Evolutionary conservation across 306 rosid species (phyloP), one percentile per base, ranked within the genome.

Genomic region (Comarum palustre): DNA sequence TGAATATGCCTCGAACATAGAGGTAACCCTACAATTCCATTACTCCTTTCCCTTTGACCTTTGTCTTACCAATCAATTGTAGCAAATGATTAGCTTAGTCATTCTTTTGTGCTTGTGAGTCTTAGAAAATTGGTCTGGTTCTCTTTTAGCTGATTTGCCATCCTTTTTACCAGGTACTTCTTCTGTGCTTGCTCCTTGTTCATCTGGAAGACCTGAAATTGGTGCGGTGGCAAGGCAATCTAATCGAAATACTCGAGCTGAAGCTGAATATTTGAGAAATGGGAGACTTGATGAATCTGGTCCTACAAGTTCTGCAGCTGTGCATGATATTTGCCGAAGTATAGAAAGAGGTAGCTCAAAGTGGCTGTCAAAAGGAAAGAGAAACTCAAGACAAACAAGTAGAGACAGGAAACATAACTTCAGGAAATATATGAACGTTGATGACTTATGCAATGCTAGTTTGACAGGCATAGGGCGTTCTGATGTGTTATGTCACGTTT

Each of bases 281-380:
- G 89, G 79, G 72, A 78, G 75, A 57, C 82, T 73, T 19, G 78
- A 88, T 71, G 95, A 87, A 75, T 58, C 84, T 32, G 96, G 90
- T 43, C 82, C 79, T 68, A 82, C 85, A 38, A 87, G 89, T 71
- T 84, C 86, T 72, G 89, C 80, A 55, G 82, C 77, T 39, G 80
- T 81, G 77, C 82, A 79, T 58, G 74, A 73, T 73, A 80, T 84
- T 51, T 70, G 77, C 74, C 84, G 76, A 59, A 79, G 86, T 72
- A 80, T 79, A 39, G 92, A 86, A 71, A 87, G 85, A 81, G 86
- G 82, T 75, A 84, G 91, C 84, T 94, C 99, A 58, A 82, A 89
- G 89, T 94, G 97, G 99, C 96, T 88, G 86, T 83, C 73, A 64
- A 94, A 94, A 87, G 89, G 99, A 83, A 94, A 94, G 89, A 84